Percentiles rank a stretch among this genome's conserved stretches.
These are phyloP conservation scores for Cryptococcus sp. DNA, from an alignment of 1,284 basidiomycete species.

Conservation along the genomic window DNA sequence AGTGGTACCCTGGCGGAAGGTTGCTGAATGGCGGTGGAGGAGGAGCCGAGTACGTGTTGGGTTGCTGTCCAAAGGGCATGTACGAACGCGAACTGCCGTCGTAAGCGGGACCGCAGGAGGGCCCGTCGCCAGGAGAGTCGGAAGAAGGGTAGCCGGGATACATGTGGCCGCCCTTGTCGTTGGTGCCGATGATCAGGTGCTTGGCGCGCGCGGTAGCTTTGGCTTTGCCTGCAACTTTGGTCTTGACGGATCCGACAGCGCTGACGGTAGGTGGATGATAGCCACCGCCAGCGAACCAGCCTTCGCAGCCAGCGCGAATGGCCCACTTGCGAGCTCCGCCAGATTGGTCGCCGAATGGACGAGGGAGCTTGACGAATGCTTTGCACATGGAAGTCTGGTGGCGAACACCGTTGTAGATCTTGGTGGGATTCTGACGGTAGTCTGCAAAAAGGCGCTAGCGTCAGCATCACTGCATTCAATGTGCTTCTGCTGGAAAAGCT, in stretches of 20 bases:
- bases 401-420: slow-evolving; percentile 55
- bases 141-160: slow-evolving; percentile 11
- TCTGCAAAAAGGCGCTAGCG: slow-evolving; percentile 27
- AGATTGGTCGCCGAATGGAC: slow-evolving; percentile 52
- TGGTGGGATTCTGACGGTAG: slow-evolving; percentile 52
- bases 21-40: slow-evolving; percentile 11
- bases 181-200: slow-evolving; percentile 40
- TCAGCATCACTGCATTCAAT: slow-evolving; percentile 6
- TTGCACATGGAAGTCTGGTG: slow-evolving; percentile 54
- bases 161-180: slow-evolving; percentile 9
- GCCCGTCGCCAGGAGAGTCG: slow-evolving; percentile 26
- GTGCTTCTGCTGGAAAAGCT: too few species aligned
- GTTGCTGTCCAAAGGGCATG: slow-evolving; percentile 8
- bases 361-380: slow-evolving; percentile 52
- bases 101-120: slow-evolving; percentile 38
- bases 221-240: slow-evolving; percentile 27
- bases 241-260: neutral
- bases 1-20: slow-evolving; percentile 37
- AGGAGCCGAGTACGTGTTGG: slow-evolving; percentile 4
- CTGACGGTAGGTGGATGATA: slow-evolving; percentile 38
- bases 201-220: slow-evolving; percentile 37
- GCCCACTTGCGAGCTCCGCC: slow-evolving; percentile 53
- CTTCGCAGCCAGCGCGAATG: slow-evolving; percentile 51
- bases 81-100: slow-evolving; percentile 27
- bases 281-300: slow-evolving; percentile 45